Evolutionary conservation across 306 rosid genomes (phyloP), one percentile per base, ranked within the genome.

Genomic region (Glycyrrhiza uralensis): DNA sequence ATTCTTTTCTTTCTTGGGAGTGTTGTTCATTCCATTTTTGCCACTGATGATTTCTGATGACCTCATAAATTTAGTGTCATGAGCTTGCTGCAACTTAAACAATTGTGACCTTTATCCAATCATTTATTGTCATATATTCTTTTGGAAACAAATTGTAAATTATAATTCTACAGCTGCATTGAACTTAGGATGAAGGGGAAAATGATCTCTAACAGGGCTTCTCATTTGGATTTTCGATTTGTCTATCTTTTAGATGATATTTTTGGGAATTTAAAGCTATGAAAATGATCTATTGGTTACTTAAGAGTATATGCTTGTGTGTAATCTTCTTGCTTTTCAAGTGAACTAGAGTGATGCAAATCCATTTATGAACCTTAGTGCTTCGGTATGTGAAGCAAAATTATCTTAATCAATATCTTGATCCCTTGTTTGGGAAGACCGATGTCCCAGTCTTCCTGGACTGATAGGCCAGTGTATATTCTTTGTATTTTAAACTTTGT

Each of bases 351-450:
- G 29, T 46, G 46, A 55, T 47, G 23, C 39, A 35, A 42, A 71
- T 55, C 74, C 55, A 44, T 42, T 45, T 49, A 12, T 46, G 52
- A 26, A 55, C 38, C 54, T 79, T 15, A 9, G 4, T 23, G 20
- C 55, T 54, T 51, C 24, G n/a, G 30, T 20, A 56, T 64, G 39
- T 79, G 57, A 51, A 55, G 20, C 44, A 22, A 52, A 57, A 74
- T 38, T 47, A 49, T 19, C 39, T 7, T 68, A 2, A 35, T 66
- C 57, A 57, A 54, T n/a, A 70, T 39, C 17, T 50, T 29, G 18
- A 28, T 62, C 50, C 46, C 19, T 18, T 39, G 42, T 70, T 22
- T 30, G 22, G 66, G 51, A 58, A 33, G 47, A 56, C 22, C 65
- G 36, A 10, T 56, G 65, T 32, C 41, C 36, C 24, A 57, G 39